A percentile compares a stretch with the other conserved stretches of the same genome.
Evolutionary conservation across 257 asterid species (phyloP).

Genomic region (Plectranthus barbatus): DNA sequence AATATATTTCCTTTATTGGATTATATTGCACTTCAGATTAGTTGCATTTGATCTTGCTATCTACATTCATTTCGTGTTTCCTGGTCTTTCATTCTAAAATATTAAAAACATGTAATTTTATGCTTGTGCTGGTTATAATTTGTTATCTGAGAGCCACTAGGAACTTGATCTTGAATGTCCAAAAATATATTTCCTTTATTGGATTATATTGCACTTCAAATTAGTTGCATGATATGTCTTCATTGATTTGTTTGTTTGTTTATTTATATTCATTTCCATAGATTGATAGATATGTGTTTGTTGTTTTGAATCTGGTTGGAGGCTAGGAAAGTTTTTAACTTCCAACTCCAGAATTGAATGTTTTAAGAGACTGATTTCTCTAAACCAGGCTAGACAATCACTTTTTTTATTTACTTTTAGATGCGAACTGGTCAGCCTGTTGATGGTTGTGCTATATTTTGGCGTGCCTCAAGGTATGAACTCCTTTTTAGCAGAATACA

Average conservation of each 20-base stretch:
- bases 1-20: not conserved
- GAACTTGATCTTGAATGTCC: not conserved
- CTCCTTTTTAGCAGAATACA: constrained; percentile 10
- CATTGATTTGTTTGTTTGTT: not conserved
- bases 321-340: not conserved
- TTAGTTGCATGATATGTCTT: not conserved
- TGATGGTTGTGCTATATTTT: constrained; percentile 96
- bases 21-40: not conserved
- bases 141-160: constrained; percentile 2
- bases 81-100: not conserved
- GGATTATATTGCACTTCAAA: not conserved
- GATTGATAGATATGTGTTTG: not conserved
- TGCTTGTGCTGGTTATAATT: not conserved
- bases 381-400: constrained; percentile 10
- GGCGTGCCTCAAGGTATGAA: constrained; percentile 73
- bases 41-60: not conserved
- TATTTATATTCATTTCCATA: not conserved
- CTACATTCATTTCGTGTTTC: not conserved
- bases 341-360: no score
- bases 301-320: not conserved
- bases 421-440: constrained; percentile 85
- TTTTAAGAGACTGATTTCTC: constrained; percentile 2
- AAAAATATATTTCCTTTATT: not conserved
- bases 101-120: not conserved
- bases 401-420: constrained; percentile 29